A percentile compares a stretch with the other conserved stretches of the same genome.
Conservation (phyloP, 208 protist species). For the Wallacemonas collosoma region DNA sequence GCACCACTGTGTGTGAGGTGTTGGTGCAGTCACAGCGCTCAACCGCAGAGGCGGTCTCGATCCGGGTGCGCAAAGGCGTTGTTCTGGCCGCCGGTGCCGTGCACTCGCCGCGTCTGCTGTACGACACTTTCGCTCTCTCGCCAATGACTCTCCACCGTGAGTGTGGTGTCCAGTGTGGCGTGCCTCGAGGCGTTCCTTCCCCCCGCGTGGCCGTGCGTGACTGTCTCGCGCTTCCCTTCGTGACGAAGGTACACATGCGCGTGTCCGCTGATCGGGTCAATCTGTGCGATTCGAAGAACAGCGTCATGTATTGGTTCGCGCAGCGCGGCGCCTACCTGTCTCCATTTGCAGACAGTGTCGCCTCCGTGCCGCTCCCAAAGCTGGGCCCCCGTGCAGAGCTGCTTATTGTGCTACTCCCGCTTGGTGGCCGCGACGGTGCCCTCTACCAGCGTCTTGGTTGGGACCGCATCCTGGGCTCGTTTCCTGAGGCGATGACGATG, state of each 20-base stretch:
- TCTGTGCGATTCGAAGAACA: conserved; percentile 25
- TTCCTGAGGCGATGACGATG: conserved; percentile 60
- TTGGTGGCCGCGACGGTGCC: conserved; percentile 60
- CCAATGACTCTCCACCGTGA: not conserved
- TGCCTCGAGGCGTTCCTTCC: not conserved
- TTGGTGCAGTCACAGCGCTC: not conserved
- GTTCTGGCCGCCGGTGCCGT: conserved; percentile 59
- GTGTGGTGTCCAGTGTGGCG: not conserved
- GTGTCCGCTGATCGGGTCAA: conserved; percentile 60
- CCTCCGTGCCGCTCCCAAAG: conserved; percentile 38
- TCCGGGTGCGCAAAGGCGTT: conserved; percentile 32
- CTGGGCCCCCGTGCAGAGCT: conserved; percentile 45
- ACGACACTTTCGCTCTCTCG: conserved; percentile 9
- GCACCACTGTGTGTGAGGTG: conserved; percentile 7
- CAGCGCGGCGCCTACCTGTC: conserved; percentile 52
- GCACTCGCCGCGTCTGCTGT: conserved; percentile 53
- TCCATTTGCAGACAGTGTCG: conserved; percentile 58
- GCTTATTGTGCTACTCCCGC: conserved; percentile 58
- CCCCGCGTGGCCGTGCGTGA: conserved; percentile 40
- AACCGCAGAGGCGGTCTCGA: not conserved
- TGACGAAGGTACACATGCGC: conserved; percentile 37
- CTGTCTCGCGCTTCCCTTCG: conserved; percentile 59
- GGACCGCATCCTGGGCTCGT: conserved; percentile 62
- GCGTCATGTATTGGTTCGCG: conserved; percentile 42
- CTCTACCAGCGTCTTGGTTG: conserved; percentile 59